Evolutionary conservation across 1,284 basidiomycete species (phyloP).

Genomic region (Lignosus rhinocerotis): DNA sequence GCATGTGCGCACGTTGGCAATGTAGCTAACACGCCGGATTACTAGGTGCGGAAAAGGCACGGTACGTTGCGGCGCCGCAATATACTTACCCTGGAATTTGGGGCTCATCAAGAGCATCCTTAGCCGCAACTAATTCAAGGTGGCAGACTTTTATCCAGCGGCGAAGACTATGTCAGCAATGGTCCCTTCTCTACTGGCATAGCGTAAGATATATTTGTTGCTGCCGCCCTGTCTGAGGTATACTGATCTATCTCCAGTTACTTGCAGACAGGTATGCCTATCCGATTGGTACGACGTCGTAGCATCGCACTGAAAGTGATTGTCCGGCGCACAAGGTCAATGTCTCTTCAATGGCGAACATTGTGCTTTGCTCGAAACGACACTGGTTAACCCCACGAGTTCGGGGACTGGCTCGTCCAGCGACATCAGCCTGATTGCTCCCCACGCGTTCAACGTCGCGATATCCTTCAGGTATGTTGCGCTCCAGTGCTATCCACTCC

Average conservation of each 20-base stretch:
- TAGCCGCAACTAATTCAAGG: slow-evolving; percentile 37
- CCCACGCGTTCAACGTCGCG: slow-evolving; percentile 37
- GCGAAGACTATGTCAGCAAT: slow-evolving; percentile 33
- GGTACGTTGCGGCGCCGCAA: slow-evolving; percentile 26
- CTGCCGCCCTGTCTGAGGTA: background rate
- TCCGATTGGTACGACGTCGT: background rate
- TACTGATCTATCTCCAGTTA: slow-evolving; percentile 24
- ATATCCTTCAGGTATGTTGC: slow-evolving; percentile 30
- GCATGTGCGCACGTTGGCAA: background rate
- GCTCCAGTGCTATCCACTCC: background rate
- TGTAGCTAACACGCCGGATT: background rate
- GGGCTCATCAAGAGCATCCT: background rate
- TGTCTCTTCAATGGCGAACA: slow-evolving; percentile 45
- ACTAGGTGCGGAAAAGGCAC: slow-evolving; percentile 40
- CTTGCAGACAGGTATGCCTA: slow-evolving; percentile 32
- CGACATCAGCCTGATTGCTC: slow-evolving; percentile 47
- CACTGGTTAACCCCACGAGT: slow-evolving; percentile 40
- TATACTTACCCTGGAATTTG: background rate
- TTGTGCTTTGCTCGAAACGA: slow-evolving; percentile 45
- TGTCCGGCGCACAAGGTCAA: slow-evolving; percentile 18
- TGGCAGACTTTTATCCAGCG: slow-evolving; percentile 36
- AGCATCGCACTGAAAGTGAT: no score
- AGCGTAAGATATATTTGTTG: slow-evolving; percentile 34
- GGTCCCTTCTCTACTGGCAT: slow-evolving; percentile 34
- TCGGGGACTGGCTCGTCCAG: slow-evolving; percentile 42